Evolutionary conservation across 2,329 filamentous ascomycete species (phyloP).

Genomic region (Alternaria dauci): DNA sequence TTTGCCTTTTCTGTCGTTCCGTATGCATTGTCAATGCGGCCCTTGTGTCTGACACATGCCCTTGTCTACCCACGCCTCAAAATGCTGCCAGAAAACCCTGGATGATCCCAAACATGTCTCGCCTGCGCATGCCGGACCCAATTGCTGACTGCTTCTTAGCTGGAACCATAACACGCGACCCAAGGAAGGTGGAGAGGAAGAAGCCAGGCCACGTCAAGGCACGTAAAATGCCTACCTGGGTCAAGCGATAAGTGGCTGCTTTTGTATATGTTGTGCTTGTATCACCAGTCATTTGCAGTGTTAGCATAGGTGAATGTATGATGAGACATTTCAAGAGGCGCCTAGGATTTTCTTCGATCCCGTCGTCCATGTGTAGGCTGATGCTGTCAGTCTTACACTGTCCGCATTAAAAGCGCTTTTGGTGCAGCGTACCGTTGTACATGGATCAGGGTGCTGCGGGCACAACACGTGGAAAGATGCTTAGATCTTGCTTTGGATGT

Average conservation of each 20-base stretch:
- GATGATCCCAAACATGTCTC: constrained; percentile 13
- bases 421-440: not conserved
- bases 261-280: constrained; percentile 40
- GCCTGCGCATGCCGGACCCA: constrained; percentile 17
- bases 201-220: constrained; percentile 96
- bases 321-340: constrained; percentile 8
- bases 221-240: constrained; percentile 97
- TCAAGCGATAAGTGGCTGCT: constrained; percentile 71
- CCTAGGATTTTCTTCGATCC: not conserved
- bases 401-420: constrained; percentile 1
- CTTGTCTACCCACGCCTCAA: constrained; percentile 10
- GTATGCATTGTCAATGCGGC: constrained; percentile 3
- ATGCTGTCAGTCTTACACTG: not conserved
- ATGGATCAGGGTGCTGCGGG: not conserved
- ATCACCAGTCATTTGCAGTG: constrained; percentile 17
- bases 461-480: not conserved
- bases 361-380: not conserved
- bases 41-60: constrained; percentile 7
- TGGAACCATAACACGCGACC: constrained; percentile 90
- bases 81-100: constrained; percentile 16
- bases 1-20: constrained; percentile 4
- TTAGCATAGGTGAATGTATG: constrained; percentile 26
- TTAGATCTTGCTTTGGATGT: not conserved
- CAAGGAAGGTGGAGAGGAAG: constrained; percentile 94
- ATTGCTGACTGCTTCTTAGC: constrained; percentile 68